Percentiles rank a stretch among this genome's conserved stretches.
Evolutionary conservation across 805 yeast genomes (phyloP).

Genomic region (Hanseniaspora mollemarum): DNA sequence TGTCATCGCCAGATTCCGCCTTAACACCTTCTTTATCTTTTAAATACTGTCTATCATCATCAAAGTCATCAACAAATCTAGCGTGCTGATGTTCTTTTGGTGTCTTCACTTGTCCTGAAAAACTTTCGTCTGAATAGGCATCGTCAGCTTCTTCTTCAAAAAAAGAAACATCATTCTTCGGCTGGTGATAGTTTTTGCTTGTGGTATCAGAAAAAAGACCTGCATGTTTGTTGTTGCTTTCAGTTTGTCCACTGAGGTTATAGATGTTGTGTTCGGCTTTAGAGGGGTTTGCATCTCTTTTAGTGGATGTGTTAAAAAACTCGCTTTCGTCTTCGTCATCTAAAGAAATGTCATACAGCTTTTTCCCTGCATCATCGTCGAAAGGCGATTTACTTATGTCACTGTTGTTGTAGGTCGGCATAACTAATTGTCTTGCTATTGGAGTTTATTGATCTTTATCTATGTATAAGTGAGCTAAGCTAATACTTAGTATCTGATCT

Average conservation of each 20-base stretch:
- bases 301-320: constrained; percentile 2
- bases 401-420: too few relatives aligned
- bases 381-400: constrained; percentile 10
- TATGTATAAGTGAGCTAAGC: too few relatives aligned
- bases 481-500: too few relatives aligned
- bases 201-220: constrained; percentile 1
- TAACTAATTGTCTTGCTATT: too few relatives aligned
- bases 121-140: constrained; percentile 12
- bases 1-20: background rate
- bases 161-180: constrained; percentile 5
- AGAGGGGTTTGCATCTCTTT: constrained; percentile 10
- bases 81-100: constrained; percentile 23
- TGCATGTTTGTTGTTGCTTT: background rate
- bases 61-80: constrained; percentile 22
- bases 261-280: background rate
- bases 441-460: too few relatives aligned
- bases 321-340: constrained; percentile 17
- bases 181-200: background rate
- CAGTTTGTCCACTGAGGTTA: constrained; percentile 10
- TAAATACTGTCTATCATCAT: constrained; percentile 16
- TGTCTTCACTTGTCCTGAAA: constrained; percentile 18
- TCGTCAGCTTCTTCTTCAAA: constrained; percentile 19
- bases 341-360: constrained; percentile 12
- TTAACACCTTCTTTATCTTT: constrained; percentile 15
- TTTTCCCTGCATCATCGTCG: constrained; percentile 11